Evolutionary conservation across 139 green algal species (phyloP).

Genomic region (Haematococcus sp.): DNA sequence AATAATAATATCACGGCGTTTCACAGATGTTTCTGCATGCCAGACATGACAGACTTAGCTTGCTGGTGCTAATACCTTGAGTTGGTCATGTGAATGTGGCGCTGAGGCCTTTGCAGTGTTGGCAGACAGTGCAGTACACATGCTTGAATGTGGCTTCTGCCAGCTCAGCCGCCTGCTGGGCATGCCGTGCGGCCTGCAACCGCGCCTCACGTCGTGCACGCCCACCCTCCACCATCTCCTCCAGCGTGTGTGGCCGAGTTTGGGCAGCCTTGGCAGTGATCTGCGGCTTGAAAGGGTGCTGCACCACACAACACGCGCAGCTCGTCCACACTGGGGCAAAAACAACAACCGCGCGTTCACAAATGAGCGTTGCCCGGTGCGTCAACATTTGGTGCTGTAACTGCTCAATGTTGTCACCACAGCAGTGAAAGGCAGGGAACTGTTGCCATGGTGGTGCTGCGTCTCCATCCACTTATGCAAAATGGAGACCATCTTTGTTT

Average conservation of each 20-base stretch:
- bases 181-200: conserved; percentile 11
- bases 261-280: conserved; percentile 18
- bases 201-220: conserved; percentile 21
- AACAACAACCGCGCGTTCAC: conserved; percentile 9
- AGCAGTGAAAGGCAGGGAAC: too few relatives aligned
- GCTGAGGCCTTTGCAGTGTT: too few relatives aligned
- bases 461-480: too few relatives aligned
- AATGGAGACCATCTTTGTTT: too few relatives aligned
- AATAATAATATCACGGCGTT: too few relatives aligned
- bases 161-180: conserved; percentile 5
- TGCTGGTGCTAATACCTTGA: too few relatives aligned
- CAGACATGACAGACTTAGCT: too few relatives aligned
- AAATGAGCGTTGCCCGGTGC: neutral
- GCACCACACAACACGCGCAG: neutral
- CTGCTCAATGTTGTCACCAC: too few relatives aligned
- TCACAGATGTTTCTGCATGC: too few relatives aligned
- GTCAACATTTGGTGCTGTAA: neutral
- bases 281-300: conserved; percentile 1
- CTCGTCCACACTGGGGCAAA: conserved; percentile 10
- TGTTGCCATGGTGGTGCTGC: too few relatives aligned
- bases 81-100: too few relatives aligned
- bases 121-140: neutral
- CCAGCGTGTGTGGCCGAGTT: conserved; percentile 1
- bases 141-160: conserved; percentile 26
- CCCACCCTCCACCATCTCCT: conserved; percentile 23